Evolutionary conservation across 495 filamentous ascomycete genomes (phyloP).

Genomic region (Glarea lozoyensis): DNA sequence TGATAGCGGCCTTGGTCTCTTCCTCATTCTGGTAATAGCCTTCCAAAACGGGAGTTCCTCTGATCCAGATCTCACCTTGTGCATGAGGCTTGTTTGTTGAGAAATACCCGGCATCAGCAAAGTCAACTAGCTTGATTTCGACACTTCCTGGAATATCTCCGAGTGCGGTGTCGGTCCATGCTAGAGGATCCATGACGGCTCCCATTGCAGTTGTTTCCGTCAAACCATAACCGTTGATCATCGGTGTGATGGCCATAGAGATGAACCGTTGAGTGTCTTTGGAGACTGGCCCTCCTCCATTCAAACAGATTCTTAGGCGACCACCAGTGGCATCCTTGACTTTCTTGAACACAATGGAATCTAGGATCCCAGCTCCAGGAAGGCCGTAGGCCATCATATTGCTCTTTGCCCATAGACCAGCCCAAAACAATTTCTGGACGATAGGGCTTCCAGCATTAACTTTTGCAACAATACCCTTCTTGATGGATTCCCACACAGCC

Average conservation of each 20-base stretch:
- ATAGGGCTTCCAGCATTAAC: conserved; percentile 66
- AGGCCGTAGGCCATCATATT: conserved; percentile 68
- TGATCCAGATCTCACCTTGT: conserved; percentile 94
- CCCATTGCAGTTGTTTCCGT: conserved; percentile 97
- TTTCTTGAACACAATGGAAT: conserved; percentile 80
- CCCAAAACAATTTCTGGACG: conserved; percentile 85
- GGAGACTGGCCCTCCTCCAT: conserved; percentile 77
- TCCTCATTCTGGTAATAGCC: conserved; percentile 77
- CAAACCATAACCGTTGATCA: conserved; percentile 91
- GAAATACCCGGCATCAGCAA: conserved; percentile 84
- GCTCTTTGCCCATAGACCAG: conserved; percentile 73
- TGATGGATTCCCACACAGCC: conserved; percentile 95
- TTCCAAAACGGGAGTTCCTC: conserved; percentile 61
- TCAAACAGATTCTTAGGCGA: conserved; percentile 70
- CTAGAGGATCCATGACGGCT: conserved; percentile 75
- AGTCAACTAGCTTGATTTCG: conserved; percentile 94
- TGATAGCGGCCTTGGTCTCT: conserved; percentile 68
- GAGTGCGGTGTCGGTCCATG: conserved; percentile 78
- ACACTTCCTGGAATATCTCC: conserved; percentile 74
- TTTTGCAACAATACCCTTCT: conserved; percentile 91
- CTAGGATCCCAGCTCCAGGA: conserved; percentile 63
- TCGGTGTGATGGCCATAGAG: conserved; percentile 78
- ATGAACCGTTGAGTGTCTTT: conserved; percentile 84
- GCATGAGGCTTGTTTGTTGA: conserved; percentile 75
- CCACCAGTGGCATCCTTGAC: conserved; percentile 87